Percentiles rank a stretch among this genome's conserved stretches.
These are phyloP conservation scores for Penicillium hordei DNA, from an alignment of 2,329 filamentous ascomycete species.

Conservation along the genomic window DNA sequence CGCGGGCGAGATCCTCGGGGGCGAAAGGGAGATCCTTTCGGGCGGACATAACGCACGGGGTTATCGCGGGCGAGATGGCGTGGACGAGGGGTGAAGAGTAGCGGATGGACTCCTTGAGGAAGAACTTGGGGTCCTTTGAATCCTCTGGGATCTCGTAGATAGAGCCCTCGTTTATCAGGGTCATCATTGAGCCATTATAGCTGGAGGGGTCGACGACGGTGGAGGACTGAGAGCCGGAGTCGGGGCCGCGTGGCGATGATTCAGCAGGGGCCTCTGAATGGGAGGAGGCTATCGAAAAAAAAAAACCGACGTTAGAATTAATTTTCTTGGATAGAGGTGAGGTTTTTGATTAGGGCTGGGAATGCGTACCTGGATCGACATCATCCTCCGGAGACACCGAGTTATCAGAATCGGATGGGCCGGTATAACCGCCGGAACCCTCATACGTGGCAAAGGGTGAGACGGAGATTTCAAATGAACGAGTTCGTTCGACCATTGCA, in stretches of 20 bases:
- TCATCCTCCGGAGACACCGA: slow-evolving; percentile 23
- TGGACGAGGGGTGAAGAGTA: slow-evolving; percentile 35
- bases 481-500: slow-evolving; percentile 36
- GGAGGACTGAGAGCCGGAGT: slow-evolving; percentile 37
- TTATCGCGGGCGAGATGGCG: slow-evolving; percentile 25
- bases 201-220: slow-evolving; percentile 38
- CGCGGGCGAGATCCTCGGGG: slow-evolving; percentile 38
- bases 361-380: slow-evolving; percentile 25
- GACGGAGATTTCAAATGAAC: slow-evolving; percentile 38
- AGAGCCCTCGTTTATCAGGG: slow-evolving; percentile 31
- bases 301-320: slow-evolving; percentile 10
- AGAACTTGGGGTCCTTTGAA: slow-evolving; percentile 30
- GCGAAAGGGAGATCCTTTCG: slow-evolving; percentile 34
- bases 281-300: background rate
- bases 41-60: slow-evolving; percentile 21
- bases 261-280: slow-evolving; percentile 22
- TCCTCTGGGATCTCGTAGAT: slow-evolving; percentile 28
- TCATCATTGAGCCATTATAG: slow-evolving; percentile 37
- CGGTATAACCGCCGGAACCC: slow-evolving; percentile 13
- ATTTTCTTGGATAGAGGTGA: background rate
- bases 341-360: background rate
- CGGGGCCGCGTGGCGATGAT: slow-evolving; percentile 29
- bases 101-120: slow-evolving; percentile 35
- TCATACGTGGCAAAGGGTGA: slow-evolving; percentile 39
- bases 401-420: slow-evolving; percentile 17